phyloP scores from a whole-genome alignment of 192 early-diverging fungal species.

The Funneliformis geosporum region DNA sequence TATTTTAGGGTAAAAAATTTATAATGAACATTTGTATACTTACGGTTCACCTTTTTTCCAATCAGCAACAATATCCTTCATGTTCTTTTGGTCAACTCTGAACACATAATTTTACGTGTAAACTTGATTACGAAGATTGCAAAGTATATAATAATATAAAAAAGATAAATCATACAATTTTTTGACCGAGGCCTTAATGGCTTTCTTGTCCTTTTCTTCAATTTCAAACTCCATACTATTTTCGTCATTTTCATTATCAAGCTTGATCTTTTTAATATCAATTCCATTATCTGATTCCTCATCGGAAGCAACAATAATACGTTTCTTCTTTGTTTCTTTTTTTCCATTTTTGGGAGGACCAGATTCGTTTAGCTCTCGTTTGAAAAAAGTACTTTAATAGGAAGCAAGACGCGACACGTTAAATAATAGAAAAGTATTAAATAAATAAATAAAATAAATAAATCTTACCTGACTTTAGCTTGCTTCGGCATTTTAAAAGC shows the following conservation, averaged over 20 bases:
- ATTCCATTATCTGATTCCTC: not conserved
- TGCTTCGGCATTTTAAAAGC: not conserved
- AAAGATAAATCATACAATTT: not conserved
- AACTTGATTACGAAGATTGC: not conserved
- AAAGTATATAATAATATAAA: not conserved
- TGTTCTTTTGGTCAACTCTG: not conserved
- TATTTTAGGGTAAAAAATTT: not conserved
- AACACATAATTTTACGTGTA: not conserved
- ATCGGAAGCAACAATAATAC: not conserved
- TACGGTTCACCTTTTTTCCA: conserved; percentile 54
- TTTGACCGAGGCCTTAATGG: not conserved
- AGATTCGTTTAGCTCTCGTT: not conserved
- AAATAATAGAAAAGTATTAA: not conserved
- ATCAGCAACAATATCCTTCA: not conserved
- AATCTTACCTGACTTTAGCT: not conserved
- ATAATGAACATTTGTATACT: conserved; percentile 6
- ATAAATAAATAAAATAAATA: no score
- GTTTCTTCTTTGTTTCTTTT: not conserved
- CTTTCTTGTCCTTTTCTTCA: not conserved
- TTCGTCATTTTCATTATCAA: not conserved
- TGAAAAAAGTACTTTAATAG: not conserved
- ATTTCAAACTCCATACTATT: not conserved
- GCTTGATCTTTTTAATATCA: not conserved
- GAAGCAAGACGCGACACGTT: not conserved
- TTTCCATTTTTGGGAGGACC: not conserved